phyloP scores from a whole-genome alignment of 192 early-diverging fungal species.

The Coemansia nantahalensis region DNA sequence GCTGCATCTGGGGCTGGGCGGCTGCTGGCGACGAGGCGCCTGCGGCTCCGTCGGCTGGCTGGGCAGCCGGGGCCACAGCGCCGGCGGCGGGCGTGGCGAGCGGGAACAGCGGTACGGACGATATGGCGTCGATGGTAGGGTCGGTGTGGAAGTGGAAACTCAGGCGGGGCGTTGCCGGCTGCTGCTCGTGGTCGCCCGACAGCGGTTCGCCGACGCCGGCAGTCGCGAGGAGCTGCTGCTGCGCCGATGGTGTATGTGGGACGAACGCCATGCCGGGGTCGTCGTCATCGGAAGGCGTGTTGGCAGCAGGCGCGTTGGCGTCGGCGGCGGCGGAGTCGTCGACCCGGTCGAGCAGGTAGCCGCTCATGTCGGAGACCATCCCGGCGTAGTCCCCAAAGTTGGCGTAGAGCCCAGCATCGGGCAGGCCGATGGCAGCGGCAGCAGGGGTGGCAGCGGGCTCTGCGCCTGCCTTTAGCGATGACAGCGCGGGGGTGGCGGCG shows the following conservation, averaged over 20 bases:
- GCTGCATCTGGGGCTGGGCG: neutral
- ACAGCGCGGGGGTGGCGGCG: neutral
- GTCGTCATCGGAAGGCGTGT: too few species aligned
- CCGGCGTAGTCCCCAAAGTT: constrained; percentile 5
- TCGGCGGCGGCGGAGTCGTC: neutral
- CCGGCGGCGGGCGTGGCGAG: too few species aligned
- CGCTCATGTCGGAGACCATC: constrained; percentile 1
- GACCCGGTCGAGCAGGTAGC: neutral
- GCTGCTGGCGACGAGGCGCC: too few species aligned
- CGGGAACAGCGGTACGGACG: constrained; percentile 27
- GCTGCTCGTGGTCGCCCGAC: too few species aligned
- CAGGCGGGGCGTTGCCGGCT: constrained; percentile 7
- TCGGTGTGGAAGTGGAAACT: constrained; percentile 37
- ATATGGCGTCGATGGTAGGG: constrained; percentile 29
- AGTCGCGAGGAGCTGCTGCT: neutral
- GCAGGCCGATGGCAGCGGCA: neutral
- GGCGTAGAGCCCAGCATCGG: neutral
- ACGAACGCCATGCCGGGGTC: neutral
- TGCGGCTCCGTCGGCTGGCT: too few species aligned
- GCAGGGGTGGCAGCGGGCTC: neutral
- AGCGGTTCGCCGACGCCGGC: neutral
- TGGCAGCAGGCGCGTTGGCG: too few species aligned
- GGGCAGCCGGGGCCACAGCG: too few species aligned
- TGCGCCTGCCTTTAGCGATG: neutral
- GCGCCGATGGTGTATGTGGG: neutral